Conservation (phyloP, 2,329 filamentous ascomycete species). For the Ophiostoma tasmaniense region DNA sequence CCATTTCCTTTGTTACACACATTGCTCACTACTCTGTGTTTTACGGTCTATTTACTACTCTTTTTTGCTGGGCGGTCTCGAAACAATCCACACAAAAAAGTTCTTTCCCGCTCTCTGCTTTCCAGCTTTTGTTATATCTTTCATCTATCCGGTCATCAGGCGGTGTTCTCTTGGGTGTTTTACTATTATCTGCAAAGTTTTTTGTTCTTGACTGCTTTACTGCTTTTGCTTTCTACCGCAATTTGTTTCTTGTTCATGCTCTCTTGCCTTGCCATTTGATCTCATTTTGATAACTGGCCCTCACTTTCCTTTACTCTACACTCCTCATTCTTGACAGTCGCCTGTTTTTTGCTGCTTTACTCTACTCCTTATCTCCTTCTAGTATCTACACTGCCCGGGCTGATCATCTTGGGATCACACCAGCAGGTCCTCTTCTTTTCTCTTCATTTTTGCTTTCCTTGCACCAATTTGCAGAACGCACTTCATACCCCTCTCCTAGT, state of each 20-base stretch:
- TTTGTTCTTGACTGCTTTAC: not conserved
- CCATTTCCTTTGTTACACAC: conserved; percentile 11
- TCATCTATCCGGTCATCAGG: conserved; percentile 14
- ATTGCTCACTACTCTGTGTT: not conserved
- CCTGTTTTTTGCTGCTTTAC: conserved; percentile 1
- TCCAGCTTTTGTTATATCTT: conserved; percentile 10
- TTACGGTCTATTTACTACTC: not conserved
- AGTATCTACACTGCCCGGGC: not conserved
- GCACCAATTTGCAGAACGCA: conserved; percentile 6
- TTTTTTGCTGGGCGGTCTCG: conserved; percentile 8
- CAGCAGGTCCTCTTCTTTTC: conserved; percentile 3
- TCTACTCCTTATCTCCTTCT: not conserved
- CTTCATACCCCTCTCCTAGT: conserved; percentile 12
- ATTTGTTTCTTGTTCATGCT: not conserved
- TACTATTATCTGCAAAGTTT: not conserved
- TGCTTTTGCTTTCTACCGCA: not conserved
- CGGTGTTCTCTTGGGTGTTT: conserved; percentile 13
- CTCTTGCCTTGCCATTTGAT: not conserved
- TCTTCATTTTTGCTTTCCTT: not conserved
- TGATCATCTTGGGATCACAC: not conserved
- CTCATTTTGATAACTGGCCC: not conserved
- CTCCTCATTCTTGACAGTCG: not conserved
- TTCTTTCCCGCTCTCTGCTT: conserved; percentile 7
- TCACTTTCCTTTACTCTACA: not conserved
- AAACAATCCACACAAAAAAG: conserved; percentile 14